Evolutionary conservation across 148 eudicot species (phyloP).

Genomic region (Camellia granthamiana): DNA sequence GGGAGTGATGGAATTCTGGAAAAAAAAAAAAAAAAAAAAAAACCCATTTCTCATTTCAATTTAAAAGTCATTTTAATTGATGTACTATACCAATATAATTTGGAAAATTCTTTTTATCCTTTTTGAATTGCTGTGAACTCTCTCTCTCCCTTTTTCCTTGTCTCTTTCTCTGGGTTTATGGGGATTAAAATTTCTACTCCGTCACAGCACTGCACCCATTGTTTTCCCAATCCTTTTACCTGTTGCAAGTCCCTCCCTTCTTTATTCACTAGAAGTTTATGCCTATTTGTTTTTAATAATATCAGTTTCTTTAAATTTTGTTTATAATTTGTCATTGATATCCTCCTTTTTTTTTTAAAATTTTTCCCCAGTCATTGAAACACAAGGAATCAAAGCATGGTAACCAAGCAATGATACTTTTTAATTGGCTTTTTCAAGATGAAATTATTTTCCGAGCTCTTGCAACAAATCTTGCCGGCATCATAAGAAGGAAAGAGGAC

Average conservation of each 20-base stretch:
- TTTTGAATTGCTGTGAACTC: too few relatives aligned
- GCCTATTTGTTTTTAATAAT: not conserved
- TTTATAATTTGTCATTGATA: not conserved
- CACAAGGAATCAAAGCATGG: constrained; percentile 40
- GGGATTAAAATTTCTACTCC: not conserved
- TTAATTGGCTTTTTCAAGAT: constrained; percentile 82
- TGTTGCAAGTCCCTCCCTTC: not conserved
- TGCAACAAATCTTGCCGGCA: constrained; percentile 41
- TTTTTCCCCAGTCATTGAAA: constrained; percentile 41
- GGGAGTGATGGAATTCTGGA: not conserved
- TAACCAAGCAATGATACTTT: constrained; percentile 56
- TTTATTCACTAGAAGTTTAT: not conserved
- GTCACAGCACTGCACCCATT: not conserved
- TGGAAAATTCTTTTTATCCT: not conserved
- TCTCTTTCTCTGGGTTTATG: not conserved
- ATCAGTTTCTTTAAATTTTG: not conserved
- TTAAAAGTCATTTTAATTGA: not conserved
- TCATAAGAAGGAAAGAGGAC: constrained; percentile 59
- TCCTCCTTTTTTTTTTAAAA: not conserved
- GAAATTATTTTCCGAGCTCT: constrained; percentile 47
- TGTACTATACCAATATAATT: too few relatives aligned
- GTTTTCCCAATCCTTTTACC: not conserved
- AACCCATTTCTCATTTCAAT: not conserved
- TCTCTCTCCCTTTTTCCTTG: not conserved
- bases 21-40: not conserved